Evolutionary conservation across 257 asterid genomes (phyloP).

Genomic region (Craterostigma plantagineum): DNA sequence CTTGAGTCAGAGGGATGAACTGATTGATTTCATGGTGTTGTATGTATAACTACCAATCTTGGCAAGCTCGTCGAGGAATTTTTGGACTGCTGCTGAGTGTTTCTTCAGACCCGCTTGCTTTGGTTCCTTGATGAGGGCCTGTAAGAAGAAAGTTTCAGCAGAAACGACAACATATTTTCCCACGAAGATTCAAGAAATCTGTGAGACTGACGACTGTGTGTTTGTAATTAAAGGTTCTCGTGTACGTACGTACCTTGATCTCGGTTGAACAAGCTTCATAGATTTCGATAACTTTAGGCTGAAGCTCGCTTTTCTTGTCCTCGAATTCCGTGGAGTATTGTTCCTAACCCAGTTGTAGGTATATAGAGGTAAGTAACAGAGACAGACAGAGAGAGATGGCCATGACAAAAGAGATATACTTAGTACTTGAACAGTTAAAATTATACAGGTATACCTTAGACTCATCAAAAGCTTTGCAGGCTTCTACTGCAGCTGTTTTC

Average conservation of each 20-base stretch:
- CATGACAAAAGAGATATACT: too few relatives aligned
- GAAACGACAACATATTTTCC: too few relatives aligned
- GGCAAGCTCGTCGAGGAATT: constrained; percentile 68
- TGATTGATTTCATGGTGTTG: not conserved
- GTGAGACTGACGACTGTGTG: too few relatives aligned
- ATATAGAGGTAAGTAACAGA: too few relatives aligned
- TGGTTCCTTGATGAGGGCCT: constrained; percentile 55
- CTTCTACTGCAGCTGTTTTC: constrained; percentile 52
- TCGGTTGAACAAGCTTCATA: constrained; percentile 52
- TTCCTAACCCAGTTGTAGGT: constrained; percentile 27
- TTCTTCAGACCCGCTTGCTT: constrained; percentile 50
- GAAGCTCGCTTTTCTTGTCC: constrained; percentile 56
- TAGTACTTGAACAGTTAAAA: too few relatives aligned
- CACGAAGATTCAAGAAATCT: too few relatives aligned
- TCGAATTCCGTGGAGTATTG: constrained; percentile 40
- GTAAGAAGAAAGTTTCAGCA: too few relatives aligned
- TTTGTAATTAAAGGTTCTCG: too few relatives aligned
- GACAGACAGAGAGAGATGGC: too few relatives aligned
- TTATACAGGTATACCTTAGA: constrained; percentile 36
- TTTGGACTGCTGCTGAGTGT: constrained; percentile 60
- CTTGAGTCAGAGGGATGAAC: not conserved
- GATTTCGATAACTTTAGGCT: constrained; percentile 61
- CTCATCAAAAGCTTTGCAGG: constrained; percentile 53
- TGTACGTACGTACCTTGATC: constrained; percentile 80
- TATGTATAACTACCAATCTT: constrained; percentile 38